Conservation (phyloP, 2,329 filamentous ascomycete species). For the Cytospora paraplurivora region DNA sequence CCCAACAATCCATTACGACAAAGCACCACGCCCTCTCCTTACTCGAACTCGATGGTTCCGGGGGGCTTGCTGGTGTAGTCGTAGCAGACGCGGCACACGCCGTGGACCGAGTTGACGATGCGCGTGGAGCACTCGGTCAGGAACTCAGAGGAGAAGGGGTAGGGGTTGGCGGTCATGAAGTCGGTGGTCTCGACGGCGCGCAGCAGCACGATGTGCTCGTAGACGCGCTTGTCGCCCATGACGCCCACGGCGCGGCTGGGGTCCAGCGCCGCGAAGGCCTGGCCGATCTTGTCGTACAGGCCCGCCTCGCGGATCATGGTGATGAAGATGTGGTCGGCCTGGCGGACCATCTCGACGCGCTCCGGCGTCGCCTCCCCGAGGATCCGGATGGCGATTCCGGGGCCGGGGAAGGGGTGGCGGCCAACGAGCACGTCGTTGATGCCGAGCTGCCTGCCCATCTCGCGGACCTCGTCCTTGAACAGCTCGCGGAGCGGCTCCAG, state of each 20-base stretch:
- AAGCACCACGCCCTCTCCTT: slow-evolving; percentile 30
- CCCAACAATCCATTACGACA: background rate
- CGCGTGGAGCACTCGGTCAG: slow-evolving; percentile 60
- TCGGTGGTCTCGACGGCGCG: slow-evolving; percentile 55
- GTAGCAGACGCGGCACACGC: slow-evolving; percentile 71
- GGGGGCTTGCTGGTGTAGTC: slow-evolving; percentile 68
- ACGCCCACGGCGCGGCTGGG: slow-evolving; percentile 46
- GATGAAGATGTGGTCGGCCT: slow-evolving; percentile 79
- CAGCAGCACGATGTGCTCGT: slow-evolving; percentile 44
- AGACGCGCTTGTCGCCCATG: slow-evolving; percentile 67
- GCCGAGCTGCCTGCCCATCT: slow-evolving; percentile 67
- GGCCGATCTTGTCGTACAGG: slow-evolving; percentile 64
- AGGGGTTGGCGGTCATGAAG: slow-evolving; percentile 77
- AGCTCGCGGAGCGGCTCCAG: slow-evolving; percentile 79
- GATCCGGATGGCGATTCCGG: slow-evolving; percentile 72
- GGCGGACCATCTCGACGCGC: slow-evolving; percentile 75
- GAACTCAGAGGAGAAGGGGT: slow-evolving; percentile 51
- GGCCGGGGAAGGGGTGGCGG: slow-evolving; percentile 75
- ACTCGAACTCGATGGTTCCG: slow-evolving; percentile 76
- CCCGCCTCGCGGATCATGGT: slow-evolving; percentile 72
- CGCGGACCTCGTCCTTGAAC: slow-evolving; percentile 83
- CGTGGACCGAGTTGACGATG: slow-evolving; percentile 76
- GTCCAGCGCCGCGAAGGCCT: slow-evolving; percentile 51
- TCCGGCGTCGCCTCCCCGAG: slow-evolving; percentile 82
- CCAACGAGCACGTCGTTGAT: slow-evolving; percentile 76